Conservation (phyloP, 345 rosid genomes). For the Eucalyptus melliodora region DNA sequence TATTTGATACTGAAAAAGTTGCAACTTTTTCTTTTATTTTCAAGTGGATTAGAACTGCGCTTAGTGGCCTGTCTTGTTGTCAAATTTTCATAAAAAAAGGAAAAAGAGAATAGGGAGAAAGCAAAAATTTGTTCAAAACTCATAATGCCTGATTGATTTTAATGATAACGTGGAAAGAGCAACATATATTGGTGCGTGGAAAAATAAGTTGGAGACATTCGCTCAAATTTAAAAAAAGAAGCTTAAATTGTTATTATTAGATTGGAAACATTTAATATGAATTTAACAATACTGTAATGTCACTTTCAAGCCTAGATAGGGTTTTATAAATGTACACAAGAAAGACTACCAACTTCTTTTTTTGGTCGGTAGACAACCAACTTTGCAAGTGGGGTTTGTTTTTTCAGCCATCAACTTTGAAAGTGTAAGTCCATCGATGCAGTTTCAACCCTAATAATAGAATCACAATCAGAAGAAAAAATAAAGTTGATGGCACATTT, state of each 20-base stretch:
- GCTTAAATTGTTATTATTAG: background rate
- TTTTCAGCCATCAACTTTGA: background rate
- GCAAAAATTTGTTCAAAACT: background rate
- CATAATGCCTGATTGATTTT: background rate
- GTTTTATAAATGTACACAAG: background rate
- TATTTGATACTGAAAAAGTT: background rate
- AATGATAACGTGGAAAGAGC: background rate
- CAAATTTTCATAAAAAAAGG: background rate
- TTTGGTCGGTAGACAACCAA: too few species aligned
- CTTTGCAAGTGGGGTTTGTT: background rate
- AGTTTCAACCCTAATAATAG: background rate
- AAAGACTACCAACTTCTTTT: background rate
- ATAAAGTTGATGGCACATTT: background rate
- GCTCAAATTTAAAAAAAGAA: accelerated
- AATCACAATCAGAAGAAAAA: background rate
- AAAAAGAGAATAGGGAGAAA: background rate
- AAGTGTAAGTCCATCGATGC: background rate
- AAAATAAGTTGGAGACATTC: background rate
- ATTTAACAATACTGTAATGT: background rate
- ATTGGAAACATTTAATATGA: background rate
- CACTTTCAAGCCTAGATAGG: background rate
- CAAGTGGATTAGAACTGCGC: background rate
- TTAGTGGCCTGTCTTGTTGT: background rate
- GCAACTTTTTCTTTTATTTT: background rate
- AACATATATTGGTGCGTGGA: background rate